Conservation (phyloP, 805 yeast species). For the Candida montana region DNA sequence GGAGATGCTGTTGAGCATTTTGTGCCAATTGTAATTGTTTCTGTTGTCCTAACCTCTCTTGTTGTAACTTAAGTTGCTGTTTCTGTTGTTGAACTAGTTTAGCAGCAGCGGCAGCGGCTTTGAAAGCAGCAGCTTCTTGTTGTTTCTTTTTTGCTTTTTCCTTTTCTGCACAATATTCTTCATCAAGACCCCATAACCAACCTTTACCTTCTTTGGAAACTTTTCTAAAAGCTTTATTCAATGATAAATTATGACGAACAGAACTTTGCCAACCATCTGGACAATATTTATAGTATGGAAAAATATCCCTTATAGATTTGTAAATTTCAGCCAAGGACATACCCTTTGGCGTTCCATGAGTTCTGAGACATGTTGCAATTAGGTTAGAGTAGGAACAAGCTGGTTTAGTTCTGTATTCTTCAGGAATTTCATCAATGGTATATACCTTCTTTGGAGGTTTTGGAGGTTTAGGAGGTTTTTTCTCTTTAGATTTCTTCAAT, state of each 20-base stretch:
- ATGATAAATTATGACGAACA: conserved; percentile 81
- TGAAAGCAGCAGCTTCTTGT: conserved; percentile 58
- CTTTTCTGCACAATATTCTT: conserved; percentile 73
- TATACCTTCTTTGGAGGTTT: conserved; percentile 59
- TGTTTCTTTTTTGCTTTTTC: conserved; percentile 68
- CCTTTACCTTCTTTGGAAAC: conserved; percentile 87
- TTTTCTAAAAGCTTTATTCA: conserved; percentile 79
- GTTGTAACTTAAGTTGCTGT: conserved; percentile 26
- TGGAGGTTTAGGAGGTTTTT: conserved; percentile 46
- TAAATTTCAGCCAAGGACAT: conserved; percentile 81
- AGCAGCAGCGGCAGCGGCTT: conserved; percentile 50
- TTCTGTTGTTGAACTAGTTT: conserved; percentile 48
- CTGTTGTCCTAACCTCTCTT: conserved; percentile 23
- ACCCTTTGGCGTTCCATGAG: conserved; percentile 62
- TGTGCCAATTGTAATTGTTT: conserved; percentile 22
- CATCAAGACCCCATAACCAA: conserved; percentile 93
- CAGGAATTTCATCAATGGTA: conserved; percentile 81
- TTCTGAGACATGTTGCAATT: conserved; percentile 72
- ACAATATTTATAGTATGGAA: conserved; percentile 89
- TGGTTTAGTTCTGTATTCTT: conserved; percentile 81
- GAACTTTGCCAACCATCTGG: conserved; percentile 98
- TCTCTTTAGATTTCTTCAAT: conserved; percentile 32
- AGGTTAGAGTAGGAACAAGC: conserved; percentile 73
- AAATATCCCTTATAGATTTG: conserved; percentile 77
- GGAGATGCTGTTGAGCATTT: conserved; percentile 14